Base-by-base conservation (phyloP, 768 basidiomycete species). In the Holtermanniella nyarrowii region DNA sequence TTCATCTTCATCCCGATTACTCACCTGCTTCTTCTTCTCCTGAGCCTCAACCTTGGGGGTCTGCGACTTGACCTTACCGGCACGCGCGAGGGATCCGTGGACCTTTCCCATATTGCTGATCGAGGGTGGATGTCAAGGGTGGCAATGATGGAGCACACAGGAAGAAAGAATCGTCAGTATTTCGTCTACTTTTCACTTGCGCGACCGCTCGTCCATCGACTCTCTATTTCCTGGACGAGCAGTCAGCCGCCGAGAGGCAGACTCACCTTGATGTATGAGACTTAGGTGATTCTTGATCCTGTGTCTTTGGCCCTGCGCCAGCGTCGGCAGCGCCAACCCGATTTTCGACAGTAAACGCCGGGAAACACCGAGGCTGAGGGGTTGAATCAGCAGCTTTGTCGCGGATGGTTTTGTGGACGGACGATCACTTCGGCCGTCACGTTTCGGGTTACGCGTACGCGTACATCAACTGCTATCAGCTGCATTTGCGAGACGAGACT, bases 51-150 rank as follows among this genome's bases (percentile, higher is more conserved):
- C 93, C 77, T 96, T 96, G 69, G 91, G 91, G 69, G 85, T 87
- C 77, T 91, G 88, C 65, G 86, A 88, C 78, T 89, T 95, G 80
- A 96, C 93, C 82, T 97, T 96, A 75, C 91, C 91, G 73, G 90
- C 90, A 80, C 90, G 90, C 77, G 90, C 90, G 77, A 93, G 89
- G 74, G 90, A 96, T 74, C 90, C 90, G 85, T 96, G 90, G 77
- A 93, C 90, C 64, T 70, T 70, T 60, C 69, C 69, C 69, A 70
- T 70, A 48, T 53, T 70, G 69, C 40, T 50, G 60, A 49, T 53
- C 20, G 26, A 20, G n/a, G 25, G 26, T 48, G n/a, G n/a, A n/a
- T n/a, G n/a, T n/a, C n/a, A n/a, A n/a, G n/a, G n/a, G n/a, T n/a
- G n/a, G n/a, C n/a, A n/a, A n/a, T n/a, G n/a, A n/a, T n/a, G n/a